phyloP scores from a whole-genome alignment of 164 flowering plant genomes.

The Nelumbo lutea region DNA sequence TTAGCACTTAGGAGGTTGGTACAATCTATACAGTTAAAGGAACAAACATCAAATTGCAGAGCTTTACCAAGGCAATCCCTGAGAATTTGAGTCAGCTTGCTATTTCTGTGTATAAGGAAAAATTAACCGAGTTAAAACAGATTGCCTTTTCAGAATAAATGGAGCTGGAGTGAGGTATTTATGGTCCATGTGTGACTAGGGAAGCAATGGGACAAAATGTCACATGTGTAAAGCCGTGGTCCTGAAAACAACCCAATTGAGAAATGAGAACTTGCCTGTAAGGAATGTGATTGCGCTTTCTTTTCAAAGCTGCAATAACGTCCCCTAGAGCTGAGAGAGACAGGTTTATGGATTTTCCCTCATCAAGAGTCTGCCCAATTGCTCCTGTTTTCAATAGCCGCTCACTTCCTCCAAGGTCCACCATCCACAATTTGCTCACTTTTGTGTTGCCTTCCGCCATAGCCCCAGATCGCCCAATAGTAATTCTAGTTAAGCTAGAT shows the following conservation, averaged over 20 bases:
- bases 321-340: constrained; percentile 87
- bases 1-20: not conserved
- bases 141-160: not conserved
- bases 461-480: constrained; percentile 39
- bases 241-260: not conserved
- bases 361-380: constrained; percentile 71
- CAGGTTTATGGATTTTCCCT: constrained; percentile 83
- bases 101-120: constrained; percentile 56
- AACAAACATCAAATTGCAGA: constrained; percentile 3
- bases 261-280: constrained; percentile 48
- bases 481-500: constrained; percentile 71
- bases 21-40: not conserved
- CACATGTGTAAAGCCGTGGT: not conserved
- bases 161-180: too few relatives aligned
- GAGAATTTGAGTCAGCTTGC: constrained; percentile 83
- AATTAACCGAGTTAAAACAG: constrained; percentile 6
- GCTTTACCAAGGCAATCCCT: constrained; percentile 69
- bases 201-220: too few relatives aligned
- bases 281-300: constrained; percentile 68
- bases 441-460: constrained; percentile 27
- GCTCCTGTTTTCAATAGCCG: constrained; percentile 80
- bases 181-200: too few relatives aligned
- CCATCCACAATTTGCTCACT: constrained; percentile 79
- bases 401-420: constrained; percentile 94
- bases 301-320: constrained; percentile 73